These are phyloP conservation scores for Colletotrichum coccodes DNA, from an alignment of 2,329 filamentous ascomycete species.

Conservation along the genomic window DNA sequence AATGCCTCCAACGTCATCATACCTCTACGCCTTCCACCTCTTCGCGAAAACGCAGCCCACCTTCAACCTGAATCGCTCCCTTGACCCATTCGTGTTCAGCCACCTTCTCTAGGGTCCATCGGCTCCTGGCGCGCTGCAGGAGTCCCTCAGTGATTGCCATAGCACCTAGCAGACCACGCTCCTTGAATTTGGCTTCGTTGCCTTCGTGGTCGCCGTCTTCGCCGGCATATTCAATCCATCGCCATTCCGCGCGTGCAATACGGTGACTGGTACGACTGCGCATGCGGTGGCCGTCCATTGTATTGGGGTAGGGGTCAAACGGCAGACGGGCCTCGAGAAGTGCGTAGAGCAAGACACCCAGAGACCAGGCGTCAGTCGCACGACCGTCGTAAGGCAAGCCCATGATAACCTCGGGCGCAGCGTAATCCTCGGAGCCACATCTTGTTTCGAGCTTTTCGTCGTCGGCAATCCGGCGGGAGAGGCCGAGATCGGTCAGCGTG, in stretches of 20 bases:
- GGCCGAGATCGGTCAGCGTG: conserved; percentile 90
- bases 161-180: conserved; percentile 76
- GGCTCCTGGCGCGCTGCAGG: conserved; percentile 81
- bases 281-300: conserved; percentile 80
- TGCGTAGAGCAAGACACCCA: conserved; percentile 93
- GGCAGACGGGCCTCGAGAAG: conserved; percentile 92
- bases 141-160: conserved; percentile 85
- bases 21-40: conserved; percentile 68
- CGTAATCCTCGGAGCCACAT: conserved; percentile 97
- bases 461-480: conserved; percentile 86
- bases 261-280: conserved; percentile 87
- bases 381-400: conserved; percentile 95
- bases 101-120: conserved; percentile 81
- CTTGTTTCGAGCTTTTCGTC: conserved; percentile 92
- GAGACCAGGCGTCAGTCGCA: conserved; percentile 91
- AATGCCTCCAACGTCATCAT: conserved; percentile 33
- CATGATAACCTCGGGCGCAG: conserved; percentile 95
- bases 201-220: conserved; percentile 88
- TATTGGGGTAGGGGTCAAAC: conserved; percentile 88
- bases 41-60: conserved; percentile 67
- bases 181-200: conserved; percentile 68
- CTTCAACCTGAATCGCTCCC: conserved; percentile 76
- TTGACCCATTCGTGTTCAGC: conserved; percentile 80
- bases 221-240: conserved; percentile 88
- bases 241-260: conserved; percentile 96